These are phyloP conservation scores for Micromonas pusilla DNA, from an alignment of 139 green algal genomes.

Conservation along the genomic window DNA sequence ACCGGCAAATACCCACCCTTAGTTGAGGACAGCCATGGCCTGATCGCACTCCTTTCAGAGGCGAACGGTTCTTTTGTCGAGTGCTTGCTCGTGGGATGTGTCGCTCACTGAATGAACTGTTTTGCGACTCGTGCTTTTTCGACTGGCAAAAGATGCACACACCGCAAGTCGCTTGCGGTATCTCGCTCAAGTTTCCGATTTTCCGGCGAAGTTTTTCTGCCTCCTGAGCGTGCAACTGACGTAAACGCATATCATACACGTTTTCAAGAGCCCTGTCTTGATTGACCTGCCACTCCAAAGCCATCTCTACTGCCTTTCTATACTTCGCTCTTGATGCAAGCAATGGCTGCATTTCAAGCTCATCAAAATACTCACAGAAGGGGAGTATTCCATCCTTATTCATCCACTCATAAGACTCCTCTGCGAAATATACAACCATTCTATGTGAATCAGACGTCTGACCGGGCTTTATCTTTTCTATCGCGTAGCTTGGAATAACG, in stretches of 20 bases:
- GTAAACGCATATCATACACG: background rate
- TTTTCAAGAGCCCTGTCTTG: background rate
- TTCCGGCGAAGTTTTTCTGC: background rate
- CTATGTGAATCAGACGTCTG: background rate
- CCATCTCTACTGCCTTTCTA: background rate
- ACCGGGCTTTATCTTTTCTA: slow-evolving; percentile 4
- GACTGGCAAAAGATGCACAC: background rate
- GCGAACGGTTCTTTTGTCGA: background rate
- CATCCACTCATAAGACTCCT: slow-evolving; percentile 6
- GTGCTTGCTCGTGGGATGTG: background rate
- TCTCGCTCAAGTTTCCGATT: slow-evolving; percentile 3
- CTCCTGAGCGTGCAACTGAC: background rate
- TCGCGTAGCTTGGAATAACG: background rate
- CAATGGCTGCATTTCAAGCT: background rate
- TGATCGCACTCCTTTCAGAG: background rate
- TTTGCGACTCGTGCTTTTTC: background rate
- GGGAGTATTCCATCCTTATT: background rate
- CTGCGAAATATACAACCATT: background rate
- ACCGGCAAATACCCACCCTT: background rate
- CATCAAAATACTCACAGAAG: slow-evolving; percentile 1
- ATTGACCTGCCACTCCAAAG: background rate
- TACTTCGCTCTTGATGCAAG: background rate
- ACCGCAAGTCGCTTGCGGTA: background rate
- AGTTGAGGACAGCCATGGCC: background rate
- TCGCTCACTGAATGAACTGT: background rate